Evolutionary conservation across 108 stramenopile genomes (phyloP).

Genomic region (Cyclotella choctawhatcheeana): DNA sequence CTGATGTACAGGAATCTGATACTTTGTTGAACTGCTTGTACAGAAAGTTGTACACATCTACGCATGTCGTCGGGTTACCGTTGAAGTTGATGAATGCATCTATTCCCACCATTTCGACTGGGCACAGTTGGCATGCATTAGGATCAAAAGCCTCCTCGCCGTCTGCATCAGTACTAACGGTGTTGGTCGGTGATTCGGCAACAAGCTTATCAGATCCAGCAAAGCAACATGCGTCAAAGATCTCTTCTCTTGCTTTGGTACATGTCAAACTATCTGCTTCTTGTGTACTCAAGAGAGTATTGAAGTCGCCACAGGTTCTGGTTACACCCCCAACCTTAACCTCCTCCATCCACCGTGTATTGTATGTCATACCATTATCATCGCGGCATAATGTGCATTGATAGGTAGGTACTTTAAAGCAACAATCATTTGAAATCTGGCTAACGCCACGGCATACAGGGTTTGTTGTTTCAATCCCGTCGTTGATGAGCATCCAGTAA

Average conservation of each 20-base stretch:
- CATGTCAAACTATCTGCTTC: slow-evolving; percentile 46
- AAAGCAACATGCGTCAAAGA: slow-evolving; percentile 49
- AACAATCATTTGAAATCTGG: slow-evolving; percentile 43
- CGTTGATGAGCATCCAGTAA: slow-evolving; percentile 43
- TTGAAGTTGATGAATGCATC: slow-evolving; percentile 42
- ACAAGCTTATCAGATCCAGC: slow-evolving; percentile 48
- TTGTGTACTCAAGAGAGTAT: slow-evolving; percentile 49
- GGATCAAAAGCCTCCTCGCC: not conserved
- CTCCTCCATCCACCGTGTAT: slow-evolving; percentile 49
- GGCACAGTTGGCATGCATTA: slow-evolving; percentile 39
- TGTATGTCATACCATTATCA: slow-evolving; percentile 49
- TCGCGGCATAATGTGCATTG: slow-evolving; percentile 48
- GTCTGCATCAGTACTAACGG: slow-evolving; percentile 14
- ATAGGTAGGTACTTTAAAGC: slow-evolving; percentile 35
- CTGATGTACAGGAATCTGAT: slow-evolving; percentile 41
- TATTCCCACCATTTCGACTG: slow-evolving; percentile 34
- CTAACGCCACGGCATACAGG: slow-evolving; percentile 25
- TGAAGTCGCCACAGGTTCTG: slow-evolving; percentile 53
- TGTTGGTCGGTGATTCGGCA: slow-evolving; percentile 16
- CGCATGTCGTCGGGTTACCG: slow-evolving; percentile 37
- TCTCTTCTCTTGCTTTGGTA: slow-evolving; percentile 34
- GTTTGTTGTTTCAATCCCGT: slow-evolving; percentile 26
- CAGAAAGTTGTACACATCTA: slow-evolving; percentile 42
- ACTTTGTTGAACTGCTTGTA: slow-evolving; percentile 16
- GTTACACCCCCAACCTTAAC: slow-evolving; percentile 43